Base-by-base conservation (phyloP, 208 protist species). In the Wallacemonas collosoma region DNA sequence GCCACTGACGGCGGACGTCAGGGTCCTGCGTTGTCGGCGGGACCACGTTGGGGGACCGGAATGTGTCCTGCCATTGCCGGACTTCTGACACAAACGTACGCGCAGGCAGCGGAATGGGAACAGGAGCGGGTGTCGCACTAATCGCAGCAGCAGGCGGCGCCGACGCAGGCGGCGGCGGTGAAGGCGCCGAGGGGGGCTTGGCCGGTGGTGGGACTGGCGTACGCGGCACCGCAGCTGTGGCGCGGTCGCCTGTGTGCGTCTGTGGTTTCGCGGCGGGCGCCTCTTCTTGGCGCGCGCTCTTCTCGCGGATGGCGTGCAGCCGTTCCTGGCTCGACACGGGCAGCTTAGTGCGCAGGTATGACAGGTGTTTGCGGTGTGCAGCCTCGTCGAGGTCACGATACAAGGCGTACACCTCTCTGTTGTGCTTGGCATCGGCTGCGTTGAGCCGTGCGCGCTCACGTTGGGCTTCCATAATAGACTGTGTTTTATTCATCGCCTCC, bases 61-160 rank as follows among this genome's bases (percentile, higher is more conserved):
- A 75, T 0, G 44, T 78, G 57, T 63, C 51, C 48, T 78, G 68
- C 80, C 83, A 85, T 64, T 72, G 54, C 68, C 81, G 76, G 39
- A 83, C 55, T 66, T 88, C 83, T 41, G 76, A 67, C 57, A 85
- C 82, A 62, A 88, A 82, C 65, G 71, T 81, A 40, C 56, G 50
- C 57, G 26, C 14, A 71, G 76, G 44, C 77, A 80, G 51, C 71
- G 40, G 14, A 48, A 65, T 65, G 7, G 60, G 60, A 3, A 50
- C 60, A 3, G 60, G 60, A 0, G 56, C 36, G 56, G 56, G 7
- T 3, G 56, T 1, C 9, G 56, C n/a, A 7, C 12, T 62, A 6
- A 38, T 15, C 9, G 56, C 5, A 6, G 17, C 4, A 6, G 51
- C n/a, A 5, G 26, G 15, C n/a, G 51, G 5, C 14, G 8, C 26